Evolutionary conservation across 2,329 filamentous ascomycete genomes (phyloP), one percentile per base, ranked within the genome.

Genomic region (Sclerotinia glacialis): DNA sequence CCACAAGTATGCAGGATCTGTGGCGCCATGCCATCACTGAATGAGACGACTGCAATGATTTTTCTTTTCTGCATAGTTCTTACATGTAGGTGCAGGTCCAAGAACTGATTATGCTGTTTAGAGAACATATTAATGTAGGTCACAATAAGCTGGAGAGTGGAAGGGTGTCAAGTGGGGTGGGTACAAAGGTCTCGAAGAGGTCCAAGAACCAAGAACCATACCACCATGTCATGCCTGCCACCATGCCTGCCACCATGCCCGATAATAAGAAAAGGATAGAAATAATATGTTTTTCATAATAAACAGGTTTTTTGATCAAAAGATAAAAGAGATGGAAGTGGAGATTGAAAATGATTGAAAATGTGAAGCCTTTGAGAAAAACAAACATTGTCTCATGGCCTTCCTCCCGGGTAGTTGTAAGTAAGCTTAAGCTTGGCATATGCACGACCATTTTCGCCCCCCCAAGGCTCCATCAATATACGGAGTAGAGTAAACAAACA

Each of bases 1-100:
- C 64, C 60, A 44, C 64, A 65, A 65, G 64, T 46, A 61, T 65
- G 54, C 37, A 61, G 64, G 46, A 52, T 61, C 54, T 31, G 63
- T 53, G 54, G 54, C 34, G 47, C 54, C 64, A 50, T 60, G 12
- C n/a, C 53, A 65, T 65, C 52, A 34, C 62, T 58, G n/a, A 63
- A 56, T 56, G 34, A 50, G 52, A 49, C 34, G 31, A 50, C 23
- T 37, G 26, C 44, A 44, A 26, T 12, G 21, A 37, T 49, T 34
- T 16, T 40, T 40, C n/a, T 40, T 26, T 14, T 26, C 6, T 52
- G 31, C 40, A 46, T 59, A 31, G 23, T 16, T 56, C n/a, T 7
- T 56, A 42, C 26, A 47, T 5, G 7, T 23, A 60, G 21, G 31
- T 23, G 42, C 56, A 61, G 58, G 28, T 40, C 42, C 31, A 49